Conservation (phyloP, 352 stramenopile species). For the Thalassiosira mediterranea region DNA sequence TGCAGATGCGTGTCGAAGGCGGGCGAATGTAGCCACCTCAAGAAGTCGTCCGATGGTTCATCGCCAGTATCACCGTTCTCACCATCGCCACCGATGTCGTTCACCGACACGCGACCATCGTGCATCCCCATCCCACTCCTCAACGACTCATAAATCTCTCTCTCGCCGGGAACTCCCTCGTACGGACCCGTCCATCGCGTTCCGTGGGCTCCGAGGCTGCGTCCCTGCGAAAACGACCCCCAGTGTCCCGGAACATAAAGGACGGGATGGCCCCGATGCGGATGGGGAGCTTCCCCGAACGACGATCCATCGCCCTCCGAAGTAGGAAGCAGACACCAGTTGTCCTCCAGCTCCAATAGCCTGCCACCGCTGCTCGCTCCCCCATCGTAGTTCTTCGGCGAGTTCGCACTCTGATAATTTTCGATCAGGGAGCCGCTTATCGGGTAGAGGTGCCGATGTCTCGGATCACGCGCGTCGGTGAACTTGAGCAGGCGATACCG, state of each 20-base stretch:
- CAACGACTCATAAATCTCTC: constrained; percentile 46
- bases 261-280: constrained; percentile 48
- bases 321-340: constrained; percentile 48
- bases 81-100: background rate
- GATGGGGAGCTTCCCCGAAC: constrained; percentile 32
- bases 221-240: constrained; percentile 68
- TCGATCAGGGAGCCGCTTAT: constrained; percentile 36
- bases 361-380: constrained; percentile 19
- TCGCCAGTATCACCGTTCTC: constrained; percentile 17
- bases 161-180: constrained; percentile 2
- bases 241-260: constrained; percentile 79
- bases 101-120: constrained; percentile 9
- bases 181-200: constrained; percentile 59
- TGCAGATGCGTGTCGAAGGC: constrained; percentile 20
- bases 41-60: background rate
- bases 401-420: constrained; percentile 34
- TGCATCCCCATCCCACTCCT: constrained; percentile 24
- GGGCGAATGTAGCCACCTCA: constrained; percentile 16
- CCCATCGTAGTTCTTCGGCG: constrained; percentile 10
- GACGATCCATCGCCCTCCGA: constrained; percentile 12
- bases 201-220: constrained; percentile 76
- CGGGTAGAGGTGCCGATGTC: constrained; percentile 39
- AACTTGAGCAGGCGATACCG: constrained; percentile 76
- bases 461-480: constrained; percentile 66
- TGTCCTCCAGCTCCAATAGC: constrained; percentile 39